phyloP scores from a whole-genome alignment of 495 filamentous ascomycete species.

The Xylaria venustula region DNA sequence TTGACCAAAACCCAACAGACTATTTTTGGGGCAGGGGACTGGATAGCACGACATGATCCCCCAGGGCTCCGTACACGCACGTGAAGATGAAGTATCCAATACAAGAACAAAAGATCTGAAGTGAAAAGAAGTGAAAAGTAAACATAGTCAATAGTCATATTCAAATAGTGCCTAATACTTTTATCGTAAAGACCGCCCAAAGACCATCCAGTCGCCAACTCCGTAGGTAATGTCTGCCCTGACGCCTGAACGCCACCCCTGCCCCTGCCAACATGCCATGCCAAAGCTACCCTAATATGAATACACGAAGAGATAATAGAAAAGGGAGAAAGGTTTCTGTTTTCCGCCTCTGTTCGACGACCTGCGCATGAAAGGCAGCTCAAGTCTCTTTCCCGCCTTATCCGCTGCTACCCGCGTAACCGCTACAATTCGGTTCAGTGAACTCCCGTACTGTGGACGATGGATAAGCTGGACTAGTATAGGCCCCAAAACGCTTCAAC shows the following conservation, averaged over 20 bases:
- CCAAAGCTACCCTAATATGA: background rate
- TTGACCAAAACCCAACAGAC: too few species aligned
- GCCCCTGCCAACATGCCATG: background rate
- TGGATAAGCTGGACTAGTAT: too few species aligned
- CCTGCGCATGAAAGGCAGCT: background rate
- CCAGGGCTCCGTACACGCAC: too few species aligned
- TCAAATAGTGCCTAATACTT: slow-evolving; percentile 2
- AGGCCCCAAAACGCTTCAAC: too few species aligned
- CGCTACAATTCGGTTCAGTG: too few species aligned
- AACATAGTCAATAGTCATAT: background rate
- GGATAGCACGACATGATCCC: too few species aligned
- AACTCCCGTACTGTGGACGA: too few species aligned
- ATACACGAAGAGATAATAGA: background rate
- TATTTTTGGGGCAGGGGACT: too few species aligned
- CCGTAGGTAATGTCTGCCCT: background rate
- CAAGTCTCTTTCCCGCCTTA: background rate
- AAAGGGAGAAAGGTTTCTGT: background rate
- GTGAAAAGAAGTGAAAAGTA: background rate
- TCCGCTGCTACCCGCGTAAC: too few species aligned
- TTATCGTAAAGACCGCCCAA: background rate
- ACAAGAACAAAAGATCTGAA: too few species aligned
- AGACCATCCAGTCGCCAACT: background rate
- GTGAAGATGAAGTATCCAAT: too few species aligned
- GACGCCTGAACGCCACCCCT: background rate
- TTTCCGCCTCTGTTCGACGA: background rate